Percentiles rank a stretch among this genome's conserved stretches.
phyloP scores from a whole-genome alignment of 2,329 filamentous ascomycete species.

The Pestalotiopsis sp. region DNA sequence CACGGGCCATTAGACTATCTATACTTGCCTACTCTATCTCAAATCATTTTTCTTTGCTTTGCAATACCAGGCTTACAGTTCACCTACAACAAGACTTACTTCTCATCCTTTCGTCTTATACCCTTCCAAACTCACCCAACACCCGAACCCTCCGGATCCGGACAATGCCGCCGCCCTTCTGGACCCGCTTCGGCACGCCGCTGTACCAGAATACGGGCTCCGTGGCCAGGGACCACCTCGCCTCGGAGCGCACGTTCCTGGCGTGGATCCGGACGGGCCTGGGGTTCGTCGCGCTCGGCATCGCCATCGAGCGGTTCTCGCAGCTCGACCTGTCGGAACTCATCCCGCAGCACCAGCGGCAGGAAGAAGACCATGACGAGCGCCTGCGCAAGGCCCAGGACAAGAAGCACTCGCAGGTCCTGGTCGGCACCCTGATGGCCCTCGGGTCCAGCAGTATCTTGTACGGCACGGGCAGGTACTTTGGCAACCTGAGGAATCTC shows the following conservation, averaged over 20 bases:
- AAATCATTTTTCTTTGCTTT: no score
- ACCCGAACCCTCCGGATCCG: not conserved
- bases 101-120: no score
- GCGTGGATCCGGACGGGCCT: conserved; percentile 55
- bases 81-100: no score
- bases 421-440: conserved; percentile 44
- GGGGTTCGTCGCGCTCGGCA: conserved; percentile 53
- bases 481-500: conserved; percentile 42
- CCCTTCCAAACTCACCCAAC: no score
- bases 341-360: conserved; percentile 21
- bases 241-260: conserved; percentile 55
- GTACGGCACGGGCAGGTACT: conserved; percentile 51
- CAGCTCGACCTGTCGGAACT: conserved; percentile 42
- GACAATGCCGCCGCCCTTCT: not conserved
- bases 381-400: conserved; percentile 23
- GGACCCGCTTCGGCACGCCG: conserved; percentile 23
- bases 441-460: conserved; percentile 47
- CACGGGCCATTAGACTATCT: not conserved
- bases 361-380: conserved; percentile 15
- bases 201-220: conserved; percentile 48
- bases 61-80: no score
- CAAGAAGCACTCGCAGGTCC: conserved; percentile 35
- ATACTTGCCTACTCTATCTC: not conserved
- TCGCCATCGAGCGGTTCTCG: conserved; percentile 49
- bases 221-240: conserved; percentile 54